Conservation (phyloP, 768 basidiomycete genomes). For the Auriscalpium microsporum region DNA sequence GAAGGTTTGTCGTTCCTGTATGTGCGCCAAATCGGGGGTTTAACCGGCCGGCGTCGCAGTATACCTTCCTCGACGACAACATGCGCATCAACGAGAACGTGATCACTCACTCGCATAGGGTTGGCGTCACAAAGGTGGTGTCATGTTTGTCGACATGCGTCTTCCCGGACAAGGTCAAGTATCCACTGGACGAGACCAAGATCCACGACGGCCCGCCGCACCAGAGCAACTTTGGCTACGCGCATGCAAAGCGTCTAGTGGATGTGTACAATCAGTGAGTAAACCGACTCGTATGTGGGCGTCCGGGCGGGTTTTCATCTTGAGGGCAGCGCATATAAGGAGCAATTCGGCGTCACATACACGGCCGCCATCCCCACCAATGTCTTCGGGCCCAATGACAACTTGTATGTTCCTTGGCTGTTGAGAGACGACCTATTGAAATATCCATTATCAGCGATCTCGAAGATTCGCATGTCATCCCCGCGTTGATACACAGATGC, state of each 20-base stretch:
- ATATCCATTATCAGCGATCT: slow-evolving; percentile 50
- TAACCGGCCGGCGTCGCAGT: slow-evolving; percentile 29
- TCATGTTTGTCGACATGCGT: slow-evolving; percentile 97
- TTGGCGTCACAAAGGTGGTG: slow-evolving; percentile 67
- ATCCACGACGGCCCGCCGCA: slow-evolving; percentile 92
- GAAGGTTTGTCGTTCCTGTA: slow-evolving; percentile 44
- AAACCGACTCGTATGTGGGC: not conserved
- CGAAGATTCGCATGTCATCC: slow-evolving; percentile 90
- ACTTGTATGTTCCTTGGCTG: slow-evolving; percentile 50
- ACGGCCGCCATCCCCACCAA: slow-evolving; percentile 97
- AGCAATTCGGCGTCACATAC: slow-evolving; percentile 90
- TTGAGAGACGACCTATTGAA: not conserved
- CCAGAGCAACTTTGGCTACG: slow-evolving; percentile 92
- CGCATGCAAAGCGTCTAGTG: slow-evolving; percentile 92
- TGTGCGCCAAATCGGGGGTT: not conserved
- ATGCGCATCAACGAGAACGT: slow-evolving; percentile 94
- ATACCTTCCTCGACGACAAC: slow-evolving; percentile 92
- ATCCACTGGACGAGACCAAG: slow-evolving; percentile 88
- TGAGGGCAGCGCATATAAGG: slow-evolving; percentile 75
- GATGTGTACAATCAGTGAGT: slow-evolving; percentile 90
- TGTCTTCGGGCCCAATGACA: slow-evolving; percentile 92
- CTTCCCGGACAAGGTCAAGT: slow-evolving; percentile 91
- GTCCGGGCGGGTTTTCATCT: not conserved
- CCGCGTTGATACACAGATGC: slow-evolving; percentile 89
- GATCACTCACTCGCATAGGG: slow-evolving; percentile 62